These are phyloP conservation scores for Collybia sordida DNA, from an alignment of 768 basidiomycete species.

Conservation along the genomic window DNA sequence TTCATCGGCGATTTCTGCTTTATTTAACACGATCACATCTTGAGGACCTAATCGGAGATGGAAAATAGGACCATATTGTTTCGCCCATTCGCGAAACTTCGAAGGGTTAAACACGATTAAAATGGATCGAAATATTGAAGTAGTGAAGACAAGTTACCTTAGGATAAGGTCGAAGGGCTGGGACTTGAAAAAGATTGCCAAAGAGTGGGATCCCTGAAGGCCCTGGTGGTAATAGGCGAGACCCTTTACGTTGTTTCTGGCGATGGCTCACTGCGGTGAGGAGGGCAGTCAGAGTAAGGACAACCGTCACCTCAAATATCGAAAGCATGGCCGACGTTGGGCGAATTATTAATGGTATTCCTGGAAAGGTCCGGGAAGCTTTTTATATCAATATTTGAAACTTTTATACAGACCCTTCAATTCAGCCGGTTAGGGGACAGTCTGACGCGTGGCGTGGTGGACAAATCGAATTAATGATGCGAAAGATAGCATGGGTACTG, in stretches of 20 bases:
- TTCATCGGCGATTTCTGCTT: slow-evolving; percentile 21
- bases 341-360: no score
- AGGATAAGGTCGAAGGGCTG: slow-evolving; percentile 22
- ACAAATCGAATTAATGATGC: no score
- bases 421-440: no score
- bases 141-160: slow-evolving; percentile 11
- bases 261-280: neutral
- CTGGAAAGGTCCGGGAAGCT: no score
- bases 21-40: slow-evolving; percentile 24
- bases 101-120: neutral
- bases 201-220: slow-evolving; percentile 28
- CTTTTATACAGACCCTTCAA: no score
- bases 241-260: slow-evolving; percentile 2
- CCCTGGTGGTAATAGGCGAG: slow-evolving; percentile 24
- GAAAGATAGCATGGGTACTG: no score
- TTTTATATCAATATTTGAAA: no score
- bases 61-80: slow-evolving; percentile 25
- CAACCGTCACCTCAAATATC: neutral
- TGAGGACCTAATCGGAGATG: slow-evolving; percentile 24
- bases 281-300: slow-evolving; percentile 4
- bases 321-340: no score
- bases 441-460: no score
- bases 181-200: slow-evolving; percentile 30
- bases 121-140: neutral
- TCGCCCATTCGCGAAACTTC: slow-evolving; percentile 26